Conservation (phyloP, 768 basidiomycete species). For the Wakefieldia striispora region DNA sequence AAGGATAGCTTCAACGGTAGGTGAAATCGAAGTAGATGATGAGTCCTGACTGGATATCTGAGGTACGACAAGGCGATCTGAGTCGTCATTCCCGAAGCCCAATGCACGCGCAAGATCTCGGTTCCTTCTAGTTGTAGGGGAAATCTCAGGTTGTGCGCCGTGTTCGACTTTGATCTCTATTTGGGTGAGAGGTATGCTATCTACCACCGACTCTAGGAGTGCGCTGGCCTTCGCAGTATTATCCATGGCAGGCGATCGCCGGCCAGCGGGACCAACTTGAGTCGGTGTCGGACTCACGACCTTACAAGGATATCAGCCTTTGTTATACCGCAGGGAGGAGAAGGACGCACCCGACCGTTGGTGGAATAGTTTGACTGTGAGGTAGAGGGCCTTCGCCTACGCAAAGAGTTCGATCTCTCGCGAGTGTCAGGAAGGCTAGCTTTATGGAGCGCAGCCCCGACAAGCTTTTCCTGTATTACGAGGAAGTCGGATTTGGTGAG, state of each 20-base stretch:
- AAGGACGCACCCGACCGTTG: conserved; percentile 44
- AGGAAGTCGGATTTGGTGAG: conserved; percentile 68
- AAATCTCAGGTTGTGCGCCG: conserved; percentile 35
- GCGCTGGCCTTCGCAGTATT: conserved; percentile 61
- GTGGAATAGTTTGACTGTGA: conserved; percentile 77
- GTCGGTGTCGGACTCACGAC: conserved; percentile 53
- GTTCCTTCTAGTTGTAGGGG: conserved; percentile 59
- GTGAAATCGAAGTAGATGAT: conserved; percentile 32
- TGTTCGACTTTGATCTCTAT: conserved; percentile 28
- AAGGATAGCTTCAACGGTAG: conserved; percentile 34
- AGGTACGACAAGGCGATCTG: conserved; percentile 23
- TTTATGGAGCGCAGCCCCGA: conserved; percentile 60
- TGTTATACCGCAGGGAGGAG: neutral
- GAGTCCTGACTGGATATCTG: conserved; percentile 24
- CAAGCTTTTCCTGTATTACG: conserved; percentile 72
- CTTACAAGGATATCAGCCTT: conserved; percentile 34
- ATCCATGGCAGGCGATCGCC: conserved; percentile 40
- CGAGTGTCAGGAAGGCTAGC: conserved; percentile 54
- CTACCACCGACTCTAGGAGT: conserved; percentile 60
- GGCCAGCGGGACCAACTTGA: conserved; percentile 30
- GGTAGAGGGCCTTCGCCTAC: conserved; percentile 74
- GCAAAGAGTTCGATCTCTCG: conserved; percentile 66
- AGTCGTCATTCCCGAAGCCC: conserved; percentile 53
- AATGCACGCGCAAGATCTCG: conserved; percentile 75
- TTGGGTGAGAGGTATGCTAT: conserved; percentile 46